These are phyloP conservation scores for Malassezia restricta DNA, from an alignment of 1,284 basidiomycete species.

Conservation along the genomic window DNA sequence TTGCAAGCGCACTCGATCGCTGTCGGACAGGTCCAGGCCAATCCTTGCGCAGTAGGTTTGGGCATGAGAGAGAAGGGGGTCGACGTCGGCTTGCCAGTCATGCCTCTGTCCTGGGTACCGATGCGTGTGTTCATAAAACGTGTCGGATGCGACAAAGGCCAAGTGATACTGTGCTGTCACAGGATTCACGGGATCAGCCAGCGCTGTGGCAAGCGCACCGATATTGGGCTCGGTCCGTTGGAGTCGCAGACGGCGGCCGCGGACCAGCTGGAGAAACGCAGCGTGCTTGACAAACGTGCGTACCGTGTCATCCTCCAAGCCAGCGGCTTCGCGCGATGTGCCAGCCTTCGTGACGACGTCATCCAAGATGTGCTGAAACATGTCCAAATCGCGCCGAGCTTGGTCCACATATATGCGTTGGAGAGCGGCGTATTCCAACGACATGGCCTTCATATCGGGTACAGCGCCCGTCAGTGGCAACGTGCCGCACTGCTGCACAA, in stretches of 20 bases:
- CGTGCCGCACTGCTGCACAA: slow-evolving; percentile 43
- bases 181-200: slow-evolving; percentile 36
- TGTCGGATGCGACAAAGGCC: slow-evolving; percentile 49
- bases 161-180: slow-evolving; percentile 34
- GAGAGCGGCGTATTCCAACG: slow-evolving; percentile 64
- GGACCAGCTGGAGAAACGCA: slow-evolving; percentile 64
- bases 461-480: slow-evolving; percentile 59
- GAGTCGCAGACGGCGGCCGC: slow-evolving; percentile 54
- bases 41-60: not conserved
- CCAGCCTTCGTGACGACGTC: slow-evolving; percentile 36
- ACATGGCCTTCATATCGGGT: slow-evolving; percentile 93
- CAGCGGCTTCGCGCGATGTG: slow-evolving; percentile 12
- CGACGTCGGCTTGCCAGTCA: not conserved
- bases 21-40: not conserved
- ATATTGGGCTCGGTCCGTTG: slow-evolving; percentile 43
- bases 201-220: slow-evolving; percentile 23
- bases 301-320: slow-evolving; percentile 51
- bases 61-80: not conserved
- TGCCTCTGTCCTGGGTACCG: slow-evolving; percentile 48
- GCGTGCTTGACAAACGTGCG: slow-evolving; percentile 82
- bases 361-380: slow-evolving; percentile 46
- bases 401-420: slow-evolving; percentile 64
- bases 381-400: slow-evolving; percentile 59
- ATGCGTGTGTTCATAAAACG: slow-evolving; percentile 45
- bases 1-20: not conserved